Evolutionary conservation across 352 stramenopile species (phyloP), one percentile per base, ranked within the genome.

Genomic region (Phytopythium litorale): DNA sequence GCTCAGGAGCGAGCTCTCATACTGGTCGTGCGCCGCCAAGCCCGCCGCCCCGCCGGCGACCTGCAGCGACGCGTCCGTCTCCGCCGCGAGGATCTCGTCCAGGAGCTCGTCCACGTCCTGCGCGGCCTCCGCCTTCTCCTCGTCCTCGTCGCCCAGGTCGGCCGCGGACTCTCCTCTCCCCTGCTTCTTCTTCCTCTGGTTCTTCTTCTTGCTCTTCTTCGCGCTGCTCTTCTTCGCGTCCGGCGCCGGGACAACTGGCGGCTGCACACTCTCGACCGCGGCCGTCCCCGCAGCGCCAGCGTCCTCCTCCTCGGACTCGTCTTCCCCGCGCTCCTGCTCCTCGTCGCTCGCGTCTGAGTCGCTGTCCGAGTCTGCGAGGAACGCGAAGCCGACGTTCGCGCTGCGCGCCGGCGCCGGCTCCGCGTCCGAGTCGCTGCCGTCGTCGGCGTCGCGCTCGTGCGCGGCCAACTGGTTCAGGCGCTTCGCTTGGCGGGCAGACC

Each of bases 401-500:
- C 46, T 33, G 21, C 46, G 82, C 23, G 82, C 65, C 3, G 72
- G 70, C 71, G 83, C 68, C 64, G 84, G 67, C 8, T 77, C 76
- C 53, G 81, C 69, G 9, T 76, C 70, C 43, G 55, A 67, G n/a
- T 70, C 56, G 30, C 65, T 56, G 12, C 81, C 73, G 3, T 76
- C 67, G 35, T 60, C 68, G 7, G 40, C 60, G 16, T 60, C 65
- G 25, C 70, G 64, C 16, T 21, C 46, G 11, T 58, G 50, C 8
- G 58, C 56, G 19, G 58, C 53, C 67, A 87, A 73, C 49, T 72
- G 72, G 15, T 76, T 70, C 33, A 88, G 68, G 63, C 86, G 79
- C 54, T 92, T 91, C 9, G 79, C 83, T 75, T 95, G 86, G 54
- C 86, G 80, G 16, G 81, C 81, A 61, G 86, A 95, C 86, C 86